Evolutionary conservation across 768 basidiomycete species (phyloP), one percentile per base, ranked within the genome.

Genomic region (Butyriboletus loyo): DNA sequence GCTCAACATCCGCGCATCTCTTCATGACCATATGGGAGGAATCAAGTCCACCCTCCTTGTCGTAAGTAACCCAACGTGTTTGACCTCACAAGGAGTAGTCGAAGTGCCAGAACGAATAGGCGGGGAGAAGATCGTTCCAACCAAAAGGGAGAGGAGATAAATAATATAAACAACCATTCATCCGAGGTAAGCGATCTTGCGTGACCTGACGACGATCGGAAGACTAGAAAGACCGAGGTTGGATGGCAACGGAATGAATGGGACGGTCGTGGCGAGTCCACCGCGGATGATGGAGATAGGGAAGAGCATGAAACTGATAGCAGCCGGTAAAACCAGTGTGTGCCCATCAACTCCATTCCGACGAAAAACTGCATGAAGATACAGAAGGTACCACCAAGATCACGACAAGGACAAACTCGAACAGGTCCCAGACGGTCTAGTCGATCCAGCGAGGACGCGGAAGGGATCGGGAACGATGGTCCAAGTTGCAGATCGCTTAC

Each of bases 361-460:
- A 96, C 92, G 60, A 98, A 92, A 66, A 98, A 98, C 76, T 97
- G 95, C 96, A 98, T 98, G 11, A 92, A 95, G 83, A 99, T 98
- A 76, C 97, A 99, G 86, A 98, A 99, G 3, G 95, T 98, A 42
- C 97, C 97, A 61, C 96, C 98, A 17, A 98, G 83, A 70, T 99
- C 97, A 22, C 95, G 85, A 99, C 96, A 45, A 98, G 80, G 31
- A 98, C 72, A 52, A 99, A 77, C 67, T 98, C 96, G n/a, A 89
- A 87, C 38, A 98, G 76, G 64, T 99, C 98, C 75, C 98, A 96
- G 35, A 98, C 86, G 0, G 96, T 99, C 51, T 94, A 98, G 75
- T 98, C 98, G 75, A 99, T 99, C 97, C 97, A 99, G 56, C 97
- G 87, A 98, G 77, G 15, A 98, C 84, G 32, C 84, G 75, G 84